Percentiles rank a stretch among this genome's conserved stretches.
These are phyloP conservation scores for Lagenidium sp. DNA, from an alignment of 352 stramenopile genomes.

Conservation along the genomic window DNA sequence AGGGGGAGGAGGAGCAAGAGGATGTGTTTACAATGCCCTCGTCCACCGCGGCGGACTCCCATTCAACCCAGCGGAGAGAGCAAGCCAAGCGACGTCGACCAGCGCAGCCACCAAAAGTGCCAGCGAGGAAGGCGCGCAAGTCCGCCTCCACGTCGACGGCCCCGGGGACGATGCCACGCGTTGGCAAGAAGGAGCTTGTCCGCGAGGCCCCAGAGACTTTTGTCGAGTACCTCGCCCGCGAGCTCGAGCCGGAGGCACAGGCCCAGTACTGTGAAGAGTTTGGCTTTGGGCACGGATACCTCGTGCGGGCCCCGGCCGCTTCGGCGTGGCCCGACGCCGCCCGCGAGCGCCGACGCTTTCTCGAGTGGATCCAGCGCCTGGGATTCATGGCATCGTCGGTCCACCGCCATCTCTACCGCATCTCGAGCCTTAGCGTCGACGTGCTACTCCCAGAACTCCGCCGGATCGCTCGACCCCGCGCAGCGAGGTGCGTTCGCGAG, in stretches of 20 bases:
- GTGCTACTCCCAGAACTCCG: constrained; percentile 44
- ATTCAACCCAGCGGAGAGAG: neutral
- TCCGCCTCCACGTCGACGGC: neutral
- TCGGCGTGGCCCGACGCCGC: constrained; percentile 21
- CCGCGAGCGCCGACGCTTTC: constrained; percentile 20
- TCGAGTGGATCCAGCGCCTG: constrained; percentile 33
- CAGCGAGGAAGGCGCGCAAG: neutral
- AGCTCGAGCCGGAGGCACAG: constrained; percentile 40
- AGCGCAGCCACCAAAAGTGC: neutral
- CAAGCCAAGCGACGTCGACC: neutral
- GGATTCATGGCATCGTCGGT: constrained; percentile 35
- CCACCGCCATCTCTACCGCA: constrained; percentile 27
- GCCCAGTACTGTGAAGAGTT: constrained; percentile 33
- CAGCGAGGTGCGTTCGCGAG: constrained; percentile 1
- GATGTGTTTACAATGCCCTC: constrained; percentile 5
- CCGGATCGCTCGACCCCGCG: constrained; percentile 8
- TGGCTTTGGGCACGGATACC: constrained; percentile 41
- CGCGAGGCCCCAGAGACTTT: constrained; percentile 29
- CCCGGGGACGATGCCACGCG: neutral
- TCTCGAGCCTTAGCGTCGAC: constrained; percentile 50
- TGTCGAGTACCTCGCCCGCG: constrained; percentile 41
- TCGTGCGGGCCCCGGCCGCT: constrained; percentile 37
- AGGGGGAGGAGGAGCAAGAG: constrained; percentile 5
- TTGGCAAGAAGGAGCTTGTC: constrained; percentile 36
- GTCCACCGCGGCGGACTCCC: neutral